Conservation (phyloP, 179 eudicot genomes). For the Gypsophila paniculata region DNA sequence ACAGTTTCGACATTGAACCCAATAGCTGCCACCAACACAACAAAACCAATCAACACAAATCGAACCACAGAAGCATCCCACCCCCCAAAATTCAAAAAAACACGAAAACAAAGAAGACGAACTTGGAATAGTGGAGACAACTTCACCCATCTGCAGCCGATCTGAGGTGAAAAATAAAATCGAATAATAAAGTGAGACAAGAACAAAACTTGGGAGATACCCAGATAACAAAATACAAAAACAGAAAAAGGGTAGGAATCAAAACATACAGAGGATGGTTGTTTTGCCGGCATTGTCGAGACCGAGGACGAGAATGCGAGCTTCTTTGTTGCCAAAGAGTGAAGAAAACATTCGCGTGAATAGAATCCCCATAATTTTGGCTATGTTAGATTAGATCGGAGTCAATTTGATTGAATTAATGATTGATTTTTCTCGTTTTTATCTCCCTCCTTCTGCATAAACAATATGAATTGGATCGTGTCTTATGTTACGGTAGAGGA, state of each 20-base stretch:
- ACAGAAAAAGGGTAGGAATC: slow-evolving; percentile 11
- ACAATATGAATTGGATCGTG: too few species aligned
- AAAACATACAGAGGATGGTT: slow-evolving; percentile 76
- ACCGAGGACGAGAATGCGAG: slow-evolving; percentile 94
- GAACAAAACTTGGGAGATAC: slow-evolving; percentile 23
- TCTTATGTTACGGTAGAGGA: too few species aligned
- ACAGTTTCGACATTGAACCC: slow-evolving; percentile 99
- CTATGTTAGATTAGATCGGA: too few species aligned
- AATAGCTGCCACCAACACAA: slow-evolving; percentile 64
- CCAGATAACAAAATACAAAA: slow-evolving; percentile 27
- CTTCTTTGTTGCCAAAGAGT: slow-evolving; percentile 84
- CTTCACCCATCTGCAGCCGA: slow-evolving; percentile 99
- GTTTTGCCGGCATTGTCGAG: slow-evolving; percentile 99
- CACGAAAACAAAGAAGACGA: slow-evolving; percentile 34
- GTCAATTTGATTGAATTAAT: not conserved
- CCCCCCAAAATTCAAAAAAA: too few species aligned
- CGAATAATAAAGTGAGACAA: too few species aligned
- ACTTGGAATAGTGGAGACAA: slow-evolving; percentile 98
- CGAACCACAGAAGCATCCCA: too few species aligned
- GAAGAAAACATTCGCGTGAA: slow-evolving; percentile 82
- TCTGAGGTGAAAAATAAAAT: too few species aligned
- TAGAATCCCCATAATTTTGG: slow-evolving; percentile 44
- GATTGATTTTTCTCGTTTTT: not conserved
- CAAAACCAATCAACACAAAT: not conserved
- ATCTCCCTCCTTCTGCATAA: slow-evolving; percentile 25